phyloP scores from a whole-genome alignment of 805 yeast species.

The Wickerhamiella cacticola region DNA sequence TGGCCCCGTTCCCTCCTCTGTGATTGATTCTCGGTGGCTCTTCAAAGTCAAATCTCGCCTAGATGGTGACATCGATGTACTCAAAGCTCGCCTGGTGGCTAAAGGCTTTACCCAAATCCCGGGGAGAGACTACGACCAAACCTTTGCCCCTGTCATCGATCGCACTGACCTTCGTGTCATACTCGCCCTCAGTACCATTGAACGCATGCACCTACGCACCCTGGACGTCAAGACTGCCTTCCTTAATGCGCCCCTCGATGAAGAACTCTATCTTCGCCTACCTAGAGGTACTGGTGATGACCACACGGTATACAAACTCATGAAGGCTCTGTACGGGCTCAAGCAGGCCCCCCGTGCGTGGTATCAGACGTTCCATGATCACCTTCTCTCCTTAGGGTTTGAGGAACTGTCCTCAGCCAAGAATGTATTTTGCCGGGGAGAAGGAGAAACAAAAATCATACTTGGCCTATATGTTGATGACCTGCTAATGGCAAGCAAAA shows the following conservation, averaged over 20 bases:
- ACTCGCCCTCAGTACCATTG: background rate
- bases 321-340: background rate
- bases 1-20: no score
- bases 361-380: background rate
- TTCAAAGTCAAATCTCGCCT: background rate
- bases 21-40: background rate
- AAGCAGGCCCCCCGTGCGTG: background rate
- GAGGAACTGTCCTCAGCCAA: background rate
- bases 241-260: background rate
- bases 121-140: background rate
- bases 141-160: background rate
- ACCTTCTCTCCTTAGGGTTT: background rate
- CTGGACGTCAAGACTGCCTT: constrained; percentile 1
- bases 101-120: background rate
- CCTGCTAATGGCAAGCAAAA: background rate
- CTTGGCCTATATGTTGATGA: background rate
- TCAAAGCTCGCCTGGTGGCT: constrained; percentile 5
- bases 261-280: background rate
- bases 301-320: background rate
- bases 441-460: background rate
- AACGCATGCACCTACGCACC: background rate
- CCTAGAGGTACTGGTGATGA: background rate
- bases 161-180: background rate
- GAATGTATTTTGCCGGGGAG: background rate
- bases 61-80: background rate